Conservation (phyloP, 148 eudicot species). For the Nepenthes gracilis region DNA sequence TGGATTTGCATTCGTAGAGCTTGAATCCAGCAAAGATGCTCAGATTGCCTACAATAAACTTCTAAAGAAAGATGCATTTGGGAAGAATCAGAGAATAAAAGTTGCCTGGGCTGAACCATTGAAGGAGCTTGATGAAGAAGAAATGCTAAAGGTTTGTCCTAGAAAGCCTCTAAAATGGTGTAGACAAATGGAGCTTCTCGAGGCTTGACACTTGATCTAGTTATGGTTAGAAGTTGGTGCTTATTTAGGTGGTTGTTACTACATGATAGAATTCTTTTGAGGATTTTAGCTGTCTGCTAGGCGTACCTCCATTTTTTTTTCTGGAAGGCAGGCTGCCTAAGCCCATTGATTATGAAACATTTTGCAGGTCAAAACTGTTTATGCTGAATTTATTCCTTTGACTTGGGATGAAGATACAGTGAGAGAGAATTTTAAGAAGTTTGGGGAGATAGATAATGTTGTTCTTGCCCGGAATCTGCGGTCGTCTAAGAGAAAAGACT, state of each 20-base stretch:
- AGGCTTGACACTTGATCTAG: not conserved
- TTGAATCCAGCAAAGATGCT: slow-evolving; percentile 52
- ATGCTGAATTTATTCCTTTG: slow-evolving; percentile 53
- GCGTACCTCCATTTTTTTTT: not conserved
- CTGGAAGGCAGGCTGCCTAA: not conserved
- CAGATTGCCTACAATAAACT: slow-evolving; percentile 42
- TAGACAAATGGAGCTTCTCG: not conserved
- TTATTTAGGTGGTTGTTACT: not conserved
- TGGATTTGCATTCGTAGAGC: slow-evolving; percentile 67
- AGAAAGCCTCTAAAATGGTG: slow-evolving; percentile 1
- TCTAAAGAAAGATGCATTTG: slow-evolving; percentile 37
- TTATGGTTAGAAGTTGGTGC: slow-evolving; percentile 1
- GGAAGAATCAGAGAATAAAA: slow-evolving; percentile 28
- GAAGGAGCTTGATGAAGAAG: slow-evolving; percentile 47
- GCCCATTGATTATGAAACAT: not conserved
- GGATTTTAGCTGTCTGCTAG: not conserved
- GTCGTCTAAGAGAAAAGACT: slow-evolving; percentile 45
- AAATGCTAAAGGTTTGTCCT: slow-evolving; percentile 41
- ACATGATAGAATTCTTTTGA: not conserved
- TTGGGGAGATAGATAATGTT: slow-evolving; percentile 63
- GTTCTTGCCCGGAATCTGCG: slow-evolving; percentile 45
- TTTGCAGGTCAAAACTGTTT: slow-evolving; percentile 49
- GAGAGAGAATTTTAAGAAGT: slow-evolving; percentile 32
- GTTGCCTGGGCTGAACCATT: slow-evolving; percentile 68
- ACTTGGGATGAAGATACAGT: slow-evolving; percentile 57